phyloP scores from a whole-genome alignment of 2,329 filamentous ascomycete species.

The Clathrospora elynae region DNA sequence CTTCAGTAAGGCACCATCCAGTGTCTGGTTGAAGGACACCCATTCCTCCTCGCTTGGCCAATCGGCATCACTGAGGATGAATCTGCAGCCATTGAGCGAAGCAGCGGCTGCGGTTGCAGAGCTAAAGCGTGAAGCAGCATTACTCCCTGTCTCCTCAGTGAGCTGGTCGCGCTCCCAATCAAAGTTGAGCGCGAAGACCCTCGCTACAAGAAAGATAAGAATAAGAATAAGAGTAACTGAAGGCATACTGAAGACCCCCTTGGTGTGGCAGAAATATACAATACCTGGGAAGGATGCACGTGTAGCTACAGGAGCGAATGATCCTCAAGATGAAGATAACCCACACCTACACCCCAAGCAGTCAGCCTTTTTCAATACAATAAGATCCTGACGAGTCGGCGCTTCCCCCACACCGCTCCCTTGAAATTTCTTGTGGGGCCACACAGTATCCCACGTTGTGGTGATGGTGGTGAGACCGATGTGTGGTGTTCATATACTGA shows the following conservation, averaged over 20 bases:
- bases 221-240: neutral
- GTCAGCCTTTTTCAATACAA: too few species aligned
- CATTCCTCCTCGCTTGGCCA: constrained; percentile 32
- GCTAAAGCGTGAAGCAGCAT: constrained; percentile 25
- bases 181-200: constrained; percentile 26
- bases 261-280: neutral
- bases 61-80: constrained; percentile 23
- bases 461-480: neutral
- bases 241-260: constrained; percentile 3
- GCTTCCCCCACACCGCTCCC: neutral
- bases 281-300: neutral
- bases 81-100: constrained; percentile 21
- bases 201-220: neutral
- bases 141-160: constrained; percentile 21
- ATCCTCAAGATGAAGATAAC: too few species aligned
- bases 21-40: constrained; percentile 28
- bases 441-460: neutral
- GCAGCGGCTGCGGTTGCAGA: constrained; percentile 1
- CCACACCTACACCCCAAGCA: too few species aligned
- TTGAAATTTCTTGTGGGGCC: constrained; percentile 3
- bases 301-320: too few species aligned
- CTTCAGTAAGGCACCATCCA: constrained; percentile 31
- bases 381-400: neutral
- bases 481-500: constrained; percentile 2
- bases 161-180: constrained; percentile 32